Evolutionary conservation across 495 filamentous ascomycete genomes (phyloP).

Genomic region (Daldinia loculata): DNA sequence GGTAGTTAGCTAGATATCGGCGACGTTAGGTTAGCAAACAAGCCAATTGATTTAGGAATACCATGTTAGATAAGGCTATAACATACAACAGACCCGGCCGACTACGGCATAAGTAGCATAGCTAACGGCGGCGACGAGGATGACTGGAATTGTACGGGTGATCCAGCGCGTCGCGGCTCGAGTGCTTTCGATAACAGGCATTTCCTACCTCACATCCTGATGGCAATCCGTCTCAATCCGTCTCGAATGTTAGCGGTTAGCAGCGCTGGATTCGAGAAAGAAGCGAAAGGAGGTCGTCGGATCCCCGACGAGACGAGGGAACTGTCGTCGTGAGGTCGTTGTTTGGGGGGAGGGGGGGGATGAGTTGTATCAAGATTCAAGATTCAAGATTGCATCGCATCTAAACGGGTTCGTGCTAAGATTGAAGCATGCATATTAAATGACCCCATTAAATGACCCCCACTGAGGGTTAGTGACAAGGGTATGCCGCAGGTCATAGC

Average conservation of each 20-base stretch:
- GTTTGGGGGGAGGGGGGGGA: slow-evolving; percentile 2
- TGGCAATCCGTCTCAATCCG: background rate
- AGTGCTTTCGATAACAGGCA: slow-evolving; percentile 45
- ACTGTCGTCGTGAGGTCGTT: slow-evolving; percentile 11
- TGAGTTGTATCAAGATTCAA: slow-evolving; percentile 38
- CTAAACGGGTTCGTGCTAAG: slow-evolving; percentile 6
- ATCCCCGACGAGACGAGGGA: slow-evolving; percentile 27
- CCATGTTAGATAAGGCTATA: background rate
- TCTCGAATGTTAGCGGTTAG: background rate
- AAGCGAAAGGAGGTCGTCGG: slow-evolving; percentile 23
- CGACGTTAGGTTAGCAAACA: slow-evolving; percentile 24
- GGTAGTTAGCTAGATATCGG: slow-evolving; percentile 64
- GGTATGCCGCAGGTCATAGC: slow-evolving; percentile 22
- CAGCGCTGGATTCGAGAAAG: background rate
- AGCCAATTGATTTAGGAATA: background rate
- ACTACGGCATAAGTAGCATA: slow-evolving; percentile 55
- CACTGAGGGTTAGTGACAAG: background rate
- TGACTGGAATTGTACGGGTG: slow-evolving; percentile 52
- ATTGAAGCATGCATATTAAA: background rate
- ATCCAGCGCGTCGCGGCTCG: slow-evolving; percentile 56
- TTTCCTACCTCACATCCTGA: slow-evolving; percentile 43
- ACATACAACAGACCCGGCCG: slow-evolving; percentile 54
- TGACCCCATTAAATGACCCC: background rate
- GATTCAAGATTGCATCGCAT: slow-evolving; percentile 32
- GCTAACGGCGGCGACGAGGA: slow-evolving; percentile 50